Evolutionary conservation across 1,284 basidiomycete species (phyloP), one percentile per base, ranked within the genome.

Genomic region (Heterobasidion irregulare): DNA sequence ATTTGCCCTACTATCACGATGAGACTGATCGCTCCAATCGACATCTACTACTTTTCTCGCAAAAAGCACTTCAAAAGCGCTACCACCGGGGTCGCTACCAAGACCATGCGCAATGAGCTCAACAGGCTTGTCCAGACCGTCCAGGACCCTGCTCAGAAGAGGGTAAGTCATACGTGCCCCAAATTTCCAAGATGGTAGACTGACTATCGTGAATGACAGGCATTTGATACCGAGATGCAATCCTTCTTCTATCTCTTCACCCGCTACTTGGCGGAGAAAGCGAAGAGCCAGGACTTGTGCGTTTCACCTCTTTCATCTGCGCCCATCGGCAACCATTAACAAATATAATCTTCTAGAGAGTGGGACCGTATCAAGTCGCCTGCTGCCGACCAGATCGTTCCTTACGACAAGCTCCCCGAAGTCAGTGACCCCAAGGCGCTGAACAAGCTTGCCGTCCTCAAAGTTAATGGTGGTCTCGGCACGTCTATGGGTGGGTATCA

Each of bases 341-440:
- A 50, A 58, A 45, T 16, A 43, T 19, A 34, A 33, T 36, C 16
- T 9, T 38, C 13, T 36, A 97, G 94, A 59, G 88, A 94, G 65
- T 98, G 94, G 94, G 93, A 97, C 66, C 90, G 84, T 67, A 94
- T 98, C 77, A 87, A 94, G 71, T 90, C 94, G 2, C 95, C 95
- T 54, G 87, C 90, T 41, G 82, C 83, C 7, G 90, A 96, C 64
- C 89, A 96, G 73, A 89, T 98, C 66, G 80, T 93, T 47, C 83
- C 86, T 19, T 98, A 98, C 70, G 76, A 87, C 55, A 70, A 83
- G 50, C 80, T 97, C 26, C 73, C 79, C 26, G 66, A 78, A 51
- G 77, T 79, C 35, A 70, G 77, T 53, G 80, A 89, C 69, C 75
- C 77, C 33, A 72, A 78, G 58, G 86, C 89, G 66, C 82, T 95